A percentile compares a stretch with the other conserved stretches of the same genome.
Evolutionary conservation across 2,329 filamentous ascomycete genomes (phyloP).

Genomic region (Nothophaeocryptopus gaeumannii): DNA sequence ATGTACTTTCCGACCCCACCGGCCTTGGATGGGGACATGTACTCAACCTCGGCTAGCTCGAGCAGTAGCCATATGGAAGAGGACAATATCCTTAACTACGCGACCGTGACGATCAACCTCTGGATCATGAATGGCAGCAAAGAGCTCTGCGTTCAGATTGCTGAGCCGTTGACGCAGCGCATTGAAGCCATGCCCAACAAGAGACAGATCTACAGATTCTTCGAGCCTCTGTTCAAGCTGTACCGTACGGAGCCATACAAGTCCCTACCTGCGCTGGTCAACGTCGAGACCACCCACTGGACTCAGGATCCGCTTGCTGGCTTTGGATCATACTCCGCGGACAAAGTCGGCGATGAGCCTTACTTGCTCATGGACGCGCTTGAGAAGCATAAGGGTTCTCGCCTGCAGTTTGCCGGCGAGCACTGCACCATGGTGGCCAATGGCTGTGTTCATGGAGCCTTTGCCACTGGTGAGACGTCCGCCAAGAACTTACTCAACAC

Average conservation of each 20-base stretch:
- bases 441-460: constrained; percentile 47
- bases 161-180: constrained; percentile 45
- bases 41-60: constrained; percentile 26
- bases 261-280: constrained; percentile 39
- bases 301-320: constrained; percentile 45
- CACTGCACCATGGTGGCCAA: constrained; percentile 41
- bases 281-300: constrained; percentile 46
- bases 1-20: constrained; percentile 44
- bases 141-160: constrained; percentile 45
- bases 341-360: constrained; percentile 46
- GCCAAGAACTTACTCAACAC: constrained; percentile 40
- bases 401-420: constrained; percentile 43
- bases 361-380: constrained; percentile 38
- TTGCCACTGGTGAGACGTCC: constrained; percentile 43
- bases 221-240: constrained; percentile 45
- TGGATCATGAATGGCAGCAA: constrained; percentile 46
- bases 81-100: constrained; percentile 43
- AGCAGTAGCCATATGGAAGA: constrained; percentile 31
- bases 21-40: constrained; percentile 25
- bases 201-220: constrained; percentile 41
- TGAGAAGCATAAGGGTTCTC: constrained; percentile 36
- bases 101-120: constrained; percentile 45
- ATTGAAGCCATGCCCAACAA: constrained; percentile 43
- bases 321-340: constrained; percentile 45
- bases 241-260: constrained; percentile 46